These are phyloP conservation scores for Rhizopus stolonifer DNA, from an alignment of 371 early-diverging fungal species.

Conservation along the genomic window DNA sequence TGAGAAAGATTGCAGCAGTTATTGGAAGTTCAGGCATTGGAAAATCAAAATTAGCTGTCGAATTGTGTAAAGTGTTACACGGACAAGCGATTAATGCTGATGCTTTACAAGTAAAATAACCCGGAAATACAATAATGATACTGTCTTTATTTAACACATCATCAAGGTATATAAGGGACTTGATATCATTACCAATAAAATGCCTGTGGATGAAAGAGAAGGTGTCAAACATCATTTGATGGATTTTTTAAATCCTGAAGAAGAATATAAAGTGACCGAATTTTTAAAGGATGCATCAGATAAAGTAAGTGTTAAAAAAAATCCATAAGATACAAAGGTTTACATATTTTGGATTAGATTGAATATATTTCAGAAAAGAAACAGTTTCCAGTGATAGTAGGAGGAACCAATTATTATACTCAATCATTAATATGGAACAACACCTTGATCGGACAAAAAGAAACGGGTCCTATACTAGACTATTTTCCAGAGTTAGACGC, in stretches of 20 bases:
- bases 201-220: slow-evolving; percentile 69
- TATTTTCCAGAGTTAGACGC: slow-evolving; percentile 33
- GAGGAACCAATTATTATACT: slow-evolving; percentile 96
- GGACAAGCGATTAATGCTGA: slow-evolving; percentile 97
- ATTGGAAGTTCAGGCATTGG: slow-evolving; percentile 94
- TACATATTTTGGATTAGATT: slow-evolving; percentile 47
- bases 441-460: slow-evolving; percentile 46
- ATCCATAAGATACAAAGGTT: neutral
- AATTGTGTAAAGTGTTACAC: slow-evolving; percentile 74
- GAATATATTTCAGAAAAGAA: slow-evolving; percentile 65
- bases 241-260: slow-evolving; percentile 70
- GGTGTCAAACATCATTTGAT: slow-evolving; percentile 85
- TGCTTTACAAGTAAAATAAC: slow-evolving; percentile 79
- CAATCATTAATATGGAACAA: slow-evolving; percentile 85
- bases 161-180: slow-evolving; percentile 89
- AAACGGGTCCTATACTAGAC: slow-evolving; percentile 16
- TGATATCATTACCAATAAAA: slow-evolving; percentile 93
- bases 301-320: slow-evolving; percentile 41
- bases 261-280: slow-evolving; percentile 85
- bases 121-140: neutral
- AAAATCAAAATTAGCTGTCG: slow-evolving; percentile 88
- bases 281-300: slow-evolving; percentile 77
- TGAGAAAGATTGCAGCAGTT: slow-evolving; percentile 47
- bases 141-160: too few relatives aligned
- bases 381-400: slow-evolving; percentile 85